Conservation (phyloP, 1,139 yeast species). For the Saccharomyces pastorianus region DNA sequence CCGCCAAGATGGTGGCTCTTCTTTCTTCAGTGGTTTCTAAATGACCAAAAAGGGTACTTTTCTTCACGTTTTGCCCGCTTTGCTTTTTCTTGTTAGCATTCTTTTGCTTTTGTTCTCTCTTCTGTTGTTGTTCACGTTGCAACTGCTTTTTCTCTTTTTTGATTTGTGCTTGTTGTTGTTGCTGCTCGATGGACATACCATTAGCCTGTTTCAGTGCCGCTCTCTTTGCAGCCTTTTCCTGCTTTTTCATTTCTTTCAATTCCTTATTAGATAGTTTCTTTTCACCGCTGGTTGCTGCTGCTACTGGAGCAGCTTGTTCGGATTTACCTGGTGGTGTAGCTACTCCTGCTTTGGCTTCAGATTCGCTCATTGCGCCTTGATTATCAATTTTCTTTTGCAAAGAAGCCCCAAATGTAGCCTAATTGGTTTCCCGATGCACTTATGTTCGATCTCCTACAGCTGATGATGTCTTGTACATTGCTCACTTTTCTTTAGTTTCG, state of each 20-base stretch:
- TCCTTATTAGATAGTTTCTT: conserved; percentile 63
- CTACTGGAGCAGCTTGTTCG: conserved; percentile 5
- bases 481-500: background rate
- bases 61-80: conserved; percentile 33
- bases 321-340: conserved; percentile 1
- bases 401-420: background rate
- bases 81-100: conserved; percentile 41
- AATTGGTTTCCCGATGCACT: background rate
- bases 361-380: background rate
- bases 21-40: conserved; percentile 77
- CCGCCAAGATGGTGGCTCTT: conserved; percentile 44
- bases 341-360: background rate
- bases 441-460: background rate
- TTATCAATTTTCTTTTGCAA: background rate
- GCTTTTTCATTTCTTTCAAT: conserved; percentile 77
- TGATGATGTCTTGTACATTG: background rate
- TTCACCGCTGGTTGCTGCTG: conserved; percentile 13
- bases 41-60: conserved; percentile 67
- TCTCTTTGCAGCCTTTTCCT: conserved; percentile 84
- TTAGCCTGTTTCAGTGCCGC: conserved; percentile 31
- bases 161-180: conserved; percentile 29
- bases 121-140: conserved; percentile 25
- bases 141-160: conserved; percentile 31
- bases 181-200: conserved; percentile 31
- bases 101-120: conserved; percentile 30